phyloP scores from a whole-genome alignment of 352 stramenopile species.

The Pythium pyrilobum region DNA sequence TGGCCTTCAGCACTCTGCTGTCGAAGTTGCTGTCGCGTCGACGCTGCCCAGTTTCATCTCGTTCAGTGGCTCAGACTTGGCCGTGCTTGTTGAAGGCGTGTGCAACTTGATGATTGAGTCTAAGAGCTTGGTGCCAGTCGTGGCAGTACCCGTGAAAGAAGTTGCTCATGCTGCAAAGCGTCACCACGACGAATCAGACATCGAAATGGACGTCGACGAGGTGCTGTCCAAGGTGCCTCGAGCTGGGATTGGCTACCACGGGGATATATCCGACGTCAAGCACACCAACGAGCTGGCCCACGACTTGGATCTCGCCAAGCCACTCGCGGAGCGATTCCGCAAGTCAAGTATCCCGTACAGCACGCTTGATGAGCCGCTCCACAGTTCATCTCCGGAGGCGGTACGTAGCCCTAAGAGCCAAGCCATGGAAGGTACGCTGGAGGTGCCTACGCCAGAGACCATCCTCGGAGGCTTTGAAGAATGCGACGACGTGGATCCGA shows the following conservation, averaged over 20 bases:
- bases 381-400: slow-evolving; percentile 30
- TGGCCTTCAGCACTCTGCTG: slow-evolving; percentile 33
- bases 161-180: slow-evolving; percentile 28
- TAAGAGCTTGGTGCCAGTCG: background rate
- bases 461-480: slow-evolving; percentile 78
- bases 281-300: slow-evolving; percentile 42
- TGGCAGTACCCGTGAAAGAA: background rate
- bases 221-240: slow-evolving; percentile 62
- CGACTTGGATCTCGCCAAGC: slow-evolving; percentile 30
- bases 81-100: slow-evolving; percentile 54
- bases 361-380: slow-evolving; percentile 54
- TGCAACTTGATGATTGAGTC: slow-evolving; percentile 46
- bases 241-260: slow-evolving; percentile 73
- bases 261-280: slow-evolving; percentile 56
- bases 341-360: slow-evolving; percentile 76
- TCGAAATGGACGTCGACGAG: slow-evolving; percentile 51
- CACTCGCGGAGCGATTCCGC: slow-evolving; percentile 67
- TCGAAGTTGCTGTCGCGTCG: slow-evolving; percentile 39
- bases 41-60: slow-evolving; percentile 50
- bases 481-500: slow-evolving; percentile 71
- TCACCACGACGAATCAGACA: slow-evolving; percentile 40
- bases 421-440: slow-evolving; percentile 20
- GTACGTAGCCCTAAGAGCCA: slow-evolving; percentile 23
- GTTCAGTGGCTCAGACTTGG: slow-evolving; percentile 36
- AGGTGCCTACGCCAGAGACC: slow-evolving; percentile 68